A percentile compares a stretch with the other conserved stretches of the same genome.
These are phyloP conservation scores for Parastagonospora nodorum DNA, from an alignment of 2,329 filamentous ascomycete genomes.

Conservation along the genomic window DNA sequence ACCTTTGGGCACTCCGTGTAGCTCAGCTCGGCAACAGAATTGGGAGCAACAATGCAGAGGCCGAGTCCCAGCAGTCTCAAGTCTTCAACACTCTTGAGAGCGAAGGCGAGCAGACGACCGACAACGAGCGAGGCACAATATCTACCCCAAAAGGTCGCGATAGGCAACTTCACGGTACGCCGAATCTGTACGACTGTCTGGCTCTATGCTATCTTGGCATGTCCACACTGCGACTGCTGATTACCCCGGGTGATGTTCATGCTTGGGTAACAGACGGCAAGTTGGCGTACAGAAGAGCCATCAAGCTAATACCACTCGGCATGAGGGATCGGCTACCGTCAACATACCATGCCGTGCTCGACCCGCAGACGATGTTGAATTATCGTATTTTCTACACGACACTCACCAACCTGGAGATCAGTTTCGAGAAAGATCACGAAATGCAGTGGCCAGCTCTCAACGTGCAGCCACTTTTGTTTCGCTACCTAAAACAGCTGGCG, in stretches of 20 bases:
- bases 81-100: constrained; percentile 63
- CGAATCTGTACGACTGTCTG: constrained; percentile 75
- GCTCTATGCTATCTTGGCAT: constrained; percentile 80
- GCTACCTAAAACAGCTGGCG: constrained; percentile 72
- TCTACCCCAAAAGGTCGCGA: constrained; percentile 43
- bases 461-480: constrained; percentile 67
- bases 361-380: constrained; percentile 55
- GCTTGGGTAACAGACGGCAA: constrained; percentile 69
- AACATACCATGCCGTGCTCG: constrained; percentile 64
- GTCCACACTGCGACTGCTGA: constrained; percentile 74
- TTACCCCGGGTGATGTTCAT: constrained; percentile 74
- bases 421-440: constrained; percentile 70
- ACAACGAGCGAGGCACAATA: constrained; percentile 26
- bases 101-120: constrained; percentile 49
- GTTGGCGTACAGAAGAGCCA: constrained; percentile 68
- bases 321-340: constrained; percentile 70
- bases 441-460: constrained; percentile 77
- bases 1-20: constrained; percentile 82
- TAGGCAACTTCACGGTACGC: constrained; percentile 58
- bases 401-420: constrained; percentile 65
- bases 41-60: constrained; percentile 38
- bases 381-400: constrained; percentile 67
- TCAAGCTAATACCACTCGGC: constrained; percentile 62
- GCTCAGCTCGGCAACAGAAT: constrained; percentile 58
- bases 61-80: constrained; percentile 49